Evolutionary conservation across 2,329 filamentous ascomycete species (phyloP).

Genomic region (Fusarium citri): DNA sequence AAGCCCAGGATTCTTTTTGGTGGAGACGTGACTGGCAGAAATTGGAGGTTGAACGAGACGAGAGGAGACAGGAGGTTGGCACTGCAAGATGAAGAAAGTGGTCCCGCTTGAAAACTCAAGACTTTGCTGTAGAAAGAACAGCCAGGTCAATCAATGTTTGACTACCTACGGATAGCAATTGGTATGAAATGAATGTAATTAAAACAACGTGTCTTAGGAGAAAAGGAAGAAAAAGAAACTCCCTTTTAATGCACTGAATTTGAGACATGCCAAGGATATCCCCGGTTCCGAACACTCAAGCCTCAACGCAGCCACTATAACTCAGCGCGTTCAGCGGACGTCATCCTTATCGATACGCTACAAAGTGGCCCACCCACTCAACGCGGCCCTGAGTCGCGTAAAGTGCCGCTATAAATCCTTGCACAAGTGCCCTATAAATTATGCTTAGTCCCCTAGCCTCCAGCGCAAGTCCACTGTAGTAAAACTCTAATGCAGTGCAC

Average conservation of each 20-base stretch:
- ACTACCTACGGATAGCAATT: neutral
- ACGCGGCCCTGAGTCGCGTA: slow-evolving; percentile 36
- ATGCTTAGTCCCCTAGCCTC: neutral
- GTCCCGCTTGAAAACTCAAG: slow-evolving; percentile 4
- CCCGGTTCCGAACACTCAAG: slow-evolving; percentile 8
- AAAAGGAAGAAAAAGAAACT: neutral
- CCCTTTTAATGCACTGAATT: neutral
- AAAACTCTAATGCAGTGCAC: slow-evolving; percentile 9
- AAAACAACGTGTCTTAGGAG: neutral
- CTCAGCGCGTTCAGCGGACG: slow-evolving; percentile 33
- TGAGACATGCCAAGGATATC: slow-evolving; percentile 27
- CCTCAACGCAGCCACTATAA: slow-evolving; percentile 28
- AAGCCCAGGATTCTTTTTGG: slow-evolving; percentile 10
- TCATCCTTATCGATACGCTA: slow-evolving; percentile 35
- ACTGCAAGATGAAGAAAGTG: neutral
- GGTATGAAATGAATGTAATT: neutral
- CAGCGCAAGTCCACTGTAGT: slow-evolving; percentile 17
- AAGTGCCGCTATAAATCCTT: slow-evolving; percentile 18
- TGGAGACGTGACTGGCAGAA: slow-evolving; percentile 38
- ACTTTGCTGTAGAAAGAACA: neutral
- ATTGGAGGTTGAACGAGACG: slow-evolving; percentile 23
- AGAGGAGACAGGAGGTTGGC: slow-evolving; percentile 30
- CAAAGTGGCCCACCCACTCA: slow-evolving; percentile 21
- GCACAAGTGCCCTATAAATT: slow-evolving; percentile 13
- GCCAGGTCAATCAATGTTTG: neutral